These are phyloP conservation scores for Acmispon strigosus DNA, from an alignment of 306 rosid species.

Conservation along the genomic window DNA sequence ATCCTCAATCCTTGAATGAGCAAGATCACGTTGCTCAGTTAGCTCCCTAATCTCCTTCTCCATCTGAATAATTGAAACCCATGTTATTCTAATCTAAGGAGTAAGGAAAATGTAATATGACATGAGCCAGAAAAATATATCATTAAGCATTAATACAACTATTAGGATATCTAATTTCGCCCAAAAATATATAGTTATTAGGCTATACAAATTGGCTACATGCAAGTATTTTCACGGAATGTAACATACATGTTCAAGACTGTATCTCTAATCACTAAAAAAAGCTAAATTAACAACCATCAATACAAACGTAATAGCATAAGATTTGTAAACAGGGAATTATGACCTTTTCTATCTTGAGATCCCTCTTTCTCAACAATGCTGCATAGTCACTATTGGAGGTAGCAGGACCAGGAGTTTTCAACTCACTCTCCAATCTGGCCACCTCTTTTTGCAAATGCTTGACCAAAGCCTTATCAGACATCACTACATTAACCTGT, in stretches of 20 bases:
- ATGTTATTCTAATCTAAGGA: conserved; percentile 1
- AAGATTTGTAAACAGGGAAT: conserved; percentile 11
- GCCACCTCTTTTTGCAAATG: conserved; percentile 94
- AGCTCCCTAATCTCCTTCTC: conserved; percentile 81
- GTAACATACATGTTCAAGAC: conserved; percentile 2
- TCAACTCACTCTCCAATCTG: conserved; percentile 92
- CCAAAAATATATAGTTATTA: not conserved
- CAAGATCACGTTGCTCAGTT: conserved; percentile 84
- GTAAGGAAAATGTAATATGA: conserved; percentile 12
- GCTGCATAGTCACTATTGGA: conserved; percentile 59
- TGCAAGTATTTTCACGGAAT: not conserved
- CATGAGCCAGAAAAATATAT: not conserved
- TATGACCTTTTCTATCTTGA: conserved; percentile 83
- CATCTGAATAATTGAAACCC: conserved; percentile 55
- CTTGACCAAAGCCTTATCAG: conserved; percentile 95
- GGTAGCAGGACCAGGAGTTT: conserved; percentile 57
- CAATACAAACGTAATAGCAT: conserved; percentile 4
- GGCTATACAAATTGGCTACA: not conserved
- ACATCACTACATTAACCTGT: conserved; percentile 97
- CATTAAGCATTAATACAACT: not conserved
- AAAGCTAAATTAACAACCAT: not conserved
- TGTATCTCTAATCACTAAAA: not conserved
- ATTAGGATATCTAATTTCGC: not conserved
- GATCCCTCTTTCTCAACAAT: conserved; percentile 87
- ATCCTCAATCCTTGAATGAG: conserved; percentile 87